A percentile compares a stretch with the other conserved stretches of the same genome.
Conservation (phyloP, 1,284 basidiomycete genomes). For the Pseudozyma sp. region DNA sequence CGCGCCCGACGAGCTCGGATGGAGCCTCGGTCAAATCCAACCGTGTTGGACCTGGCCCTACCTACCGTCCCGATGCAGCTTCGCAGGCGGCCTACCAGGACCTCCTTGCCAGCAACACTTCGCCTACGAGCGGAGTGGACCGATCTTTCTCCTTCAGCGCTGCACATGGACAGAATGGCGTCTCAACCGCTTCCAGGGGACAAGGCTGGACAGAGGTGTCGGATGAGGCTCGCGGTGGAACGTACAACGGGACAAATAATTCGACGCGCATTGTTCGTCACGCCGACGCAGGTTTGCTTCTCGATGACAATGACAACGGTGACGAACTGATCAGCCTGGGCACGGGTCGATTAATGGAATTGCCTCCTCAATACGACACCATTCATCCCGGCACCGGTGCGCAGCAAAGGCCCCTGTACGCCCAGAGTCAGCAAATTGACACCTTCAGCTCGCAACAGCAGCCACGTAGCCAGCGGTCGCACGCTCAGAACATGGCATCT, state of each 20-base stretch:
- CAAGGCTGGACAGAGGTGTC: constrained; percentile 28
- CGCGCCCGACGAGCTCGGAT: constrained; percentile 28
- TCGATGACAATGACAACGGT: constrained; percentile 57
- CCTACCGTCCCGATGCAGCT: constrained; percentile 43
- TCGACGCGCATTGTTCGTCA: constrained; percentile 47
- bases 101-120: constrained; percentile 28
- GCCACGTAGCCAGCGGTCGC: background rate
- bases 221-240: background rate
- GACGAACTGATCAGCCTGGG: constrained; percentile 37
- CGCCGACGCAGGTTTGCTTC: constrained; percentile 53
- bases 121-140: constrained; percentile 22
- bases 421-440: background rate
- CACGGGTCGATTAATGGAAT: constrained; percentile 40
- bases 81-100: constrained; percentile 48
- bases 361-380: constrained; percentile 59
- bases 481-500: constrained; percentile 22
- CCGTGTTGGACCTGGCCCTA: constrained; percentile 35
- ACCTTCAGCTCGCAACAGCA: background rate
- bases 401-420: constrained; percentile 18
- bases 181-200: background rate
- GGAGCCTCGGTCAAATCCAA: constrained; percentile 27
- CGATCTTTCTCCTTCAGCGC: constrained; percentile 19
- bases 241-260: background rate
- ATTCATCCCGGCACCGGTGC: constrained; percentile 29
- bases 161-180: background rate